These are phyloP conservation scores for Lipomyces chichibuensis DNA, from an alignment of 805 yeast genomes.

Conservation along the genomic window DNA sequence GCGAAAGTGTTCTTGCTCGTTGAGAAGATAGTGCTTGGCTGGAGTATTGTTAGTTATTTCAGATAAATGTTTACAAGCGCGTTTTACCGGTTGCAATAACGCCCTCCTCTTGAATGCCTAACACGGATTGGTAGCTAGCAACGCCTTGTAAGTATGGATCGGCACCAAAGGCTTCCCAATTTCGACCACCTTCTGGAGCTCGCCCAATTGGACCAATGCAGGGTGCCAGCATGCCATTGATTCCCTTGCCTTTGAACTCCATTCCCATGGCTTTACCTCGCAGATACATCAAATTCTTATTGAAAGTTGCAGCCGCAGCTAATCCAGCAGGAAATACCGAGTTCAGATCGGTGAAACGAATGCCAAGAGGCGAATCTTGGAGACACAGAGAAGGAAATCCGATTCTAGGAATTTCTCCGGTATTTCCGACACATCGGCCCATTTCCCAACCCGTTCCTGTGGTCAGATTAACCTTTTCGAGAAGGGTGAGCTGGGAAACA, in stretches of 20 bases:
- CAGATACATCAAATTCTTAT: constrained; percentile 53
- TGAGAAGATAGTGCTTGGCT: no score
- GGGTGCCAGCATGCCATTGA: constrained; percentile 22
- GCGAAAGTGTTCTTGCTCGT: no score
- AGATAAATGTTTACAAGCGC: no score
- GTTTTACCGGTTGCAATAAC: no score
- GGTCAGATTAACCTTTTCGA: constrained; percentile 64
- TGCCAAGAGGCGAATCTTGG: constrained; percentile 68
- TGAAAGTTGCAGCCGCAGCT: constrained; percentile 62
- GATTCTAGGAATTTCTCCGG: constrained; percentile 60
- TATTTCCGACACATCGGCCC: constrained; percentile 65
- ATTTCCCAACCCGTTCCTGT: constrained; percentile 68
- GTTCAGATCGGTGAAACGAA: constrained; percentile 58
- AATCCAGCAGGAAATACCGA: constrained; percentile 63
- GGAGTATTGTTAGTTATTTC: no score
- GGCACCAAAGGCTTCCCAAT: no score
- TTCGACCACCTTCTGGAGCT: no score
- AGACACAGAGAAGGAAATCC: constrained; percentile 60
- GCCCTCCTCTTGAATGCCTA: no score
- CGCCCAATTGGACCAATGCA: no score
- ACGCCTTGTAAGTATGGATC: no score
- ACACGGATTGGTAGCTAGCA: no score
- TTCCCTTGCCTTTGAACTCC: constrained; percentile 59
- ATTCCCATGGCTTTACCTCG: constrained; percentile 62
- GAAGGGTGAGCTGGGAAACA: constrained; percentile 59